A percentile compares a stretch with the other conserved stretches of the same genome.
These are phyloP conservation scores for Cruciata laevipes DNA, from an alignment of 257 asterid species.

Conservation along the genomic window DNA sequence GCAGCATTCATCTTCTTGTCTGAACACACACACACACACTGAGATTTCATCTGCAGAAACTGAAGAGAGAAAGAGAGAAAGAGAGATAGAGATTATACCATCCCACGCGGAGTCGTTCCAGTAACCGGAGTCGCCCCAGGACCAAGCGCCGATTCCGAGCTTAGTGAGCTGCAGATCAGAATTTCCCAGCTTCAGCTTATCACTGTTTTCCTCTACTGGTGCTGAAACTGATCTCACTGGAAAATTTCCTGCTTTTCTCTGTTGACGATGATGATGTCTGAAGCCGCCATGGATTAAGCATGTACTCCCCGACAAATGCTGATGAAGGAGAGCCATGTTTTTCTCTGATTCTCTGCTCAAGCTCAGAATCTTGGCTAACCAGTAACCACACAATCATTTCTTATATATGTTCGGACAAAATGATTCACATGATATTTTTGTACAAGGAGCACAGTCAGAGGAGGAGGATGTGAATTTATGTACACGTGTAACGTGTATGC, in stretches of 20 bases:
- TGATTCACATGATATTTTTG: background rate
- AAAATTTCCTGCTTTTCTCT: background rate
- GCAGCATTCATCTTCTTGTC: constrained; percentile 1
- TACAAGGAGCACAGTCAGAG: background rate
- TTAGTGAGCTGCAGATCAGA: constrained; percentile 73
- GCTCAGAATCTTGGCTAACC: background rate
- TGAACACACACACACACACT: background rate
- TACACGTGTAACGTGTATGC: background rate
- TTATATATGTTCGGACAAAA: background rate
- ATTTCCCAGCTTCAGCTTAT: constrained; percentile 55
- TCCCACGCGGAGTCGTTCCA: constrained; percentile 96
- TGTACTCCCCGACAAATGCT: background rate
- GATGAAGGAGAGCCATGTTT: background rate
- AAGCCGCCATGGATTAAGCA: background rate
- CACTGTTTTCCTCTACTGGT: background rate
- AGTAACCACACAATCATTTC: background rate
- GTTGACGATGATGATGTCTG: background rate
- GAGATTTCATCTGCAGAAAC: background rate
- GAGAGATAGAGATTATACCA: constrained; percentile 34
- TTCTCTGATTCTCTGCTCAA: background rate
- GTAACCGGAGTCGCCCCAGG: constrained; percentile 95
- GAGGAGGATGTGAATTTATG: too few species aligned
- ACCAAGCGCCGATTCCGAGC: constrained; percentile 97
- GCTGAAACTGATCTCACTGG: background rate
- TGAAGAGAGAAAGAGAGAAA: background rate